Percentiles rank a stretch among this genome's conserved stretches.
Conservation (phyloP, 1,284 basidiomycete genomes). For the Lentinula novae-zelandiae region DNA sequence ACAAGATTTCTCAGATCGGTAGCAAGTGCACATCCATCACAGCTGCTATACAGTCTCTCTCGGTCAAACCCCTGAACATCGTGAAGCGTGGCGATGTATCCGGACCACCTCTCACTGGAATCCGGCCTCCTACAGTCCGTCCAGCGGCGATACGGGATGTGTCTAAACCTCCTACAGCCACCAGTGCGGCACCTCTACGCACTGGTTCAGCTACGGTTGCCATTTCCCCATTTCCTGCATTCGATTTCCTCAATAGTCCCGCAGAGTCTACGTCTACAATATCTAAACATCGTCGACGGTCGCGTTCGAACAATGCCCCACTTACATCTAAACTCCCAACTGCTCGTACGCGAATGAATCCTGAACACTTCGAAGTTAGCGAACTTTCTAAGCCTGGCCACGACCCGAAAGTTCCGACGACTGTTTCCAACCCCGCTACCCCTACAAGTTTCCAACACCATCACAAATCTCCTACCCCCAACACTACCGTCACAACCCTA, state of each 20-base stretch:
- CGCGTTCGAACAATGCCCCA: not conserved
- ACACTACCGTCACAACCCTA: not conserved
- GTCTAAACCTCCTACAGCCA: not conserved
- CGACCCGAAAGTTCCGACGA: not conserved
- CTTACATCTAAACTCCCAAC: not conserved
- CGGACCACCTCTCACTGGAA: not conserved
- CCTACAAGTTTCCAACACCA: not conserved
- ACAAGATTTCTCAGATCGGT: too few species aligned
- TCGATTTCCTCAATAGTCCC: not conserved
- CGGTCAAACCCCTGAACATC: not conserved
- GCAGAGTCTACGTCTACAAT: not conserved
- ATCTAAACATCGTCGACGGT: not conserved
- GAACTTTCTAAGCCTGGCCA: not conserved
- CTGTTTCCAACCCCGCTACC: not conserved
- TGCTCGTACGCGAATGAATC: not conserved
- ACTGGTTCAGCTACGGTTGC: too few species aligned
- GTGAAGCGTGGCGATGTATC: not conserved
- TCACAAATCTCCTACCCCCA: not conserved
- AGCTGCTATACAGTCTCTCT: not conserved
- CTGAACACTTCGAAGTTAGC: not conserved
- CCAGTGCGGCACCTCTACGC: not conserved
- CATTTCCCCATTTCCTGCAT: not conserved
- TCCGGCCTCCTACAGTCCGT: not conserved
- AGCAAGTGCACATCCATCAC: not conserved
- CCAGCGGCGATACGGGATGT: not conserved